These are phyloP conservation scores for Phytophthora europaea DNA, from an alignment of 352 stramenopile genomes.

Conservation along the genomic window DNA sequence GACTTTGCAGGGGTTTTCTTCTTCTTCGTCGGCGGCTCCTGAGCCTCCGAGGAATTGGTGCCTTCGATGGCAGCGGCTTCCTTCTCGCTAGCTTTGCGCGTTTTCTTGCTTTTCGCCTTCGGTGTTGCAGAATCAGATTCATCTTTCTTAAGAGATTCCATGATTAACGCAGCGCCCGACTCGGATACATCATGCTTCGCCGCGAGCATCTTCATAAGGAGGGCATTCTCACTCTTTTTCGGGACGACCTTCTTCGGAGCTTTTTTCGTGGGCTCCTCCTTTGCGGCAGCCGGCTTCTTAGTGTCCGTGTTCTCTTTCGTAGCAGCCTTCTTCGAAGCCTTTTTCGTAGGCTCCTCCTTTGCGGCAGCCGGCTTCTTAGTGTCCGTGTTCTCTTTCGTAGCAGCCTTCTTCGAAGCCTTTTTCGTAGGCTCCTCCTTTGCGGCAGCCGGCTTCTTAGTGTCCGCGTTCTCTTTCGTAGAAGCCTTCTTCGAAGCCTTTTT, in stretches of 20 bases:
- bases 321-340: not conserved
- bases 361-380: not conserved
- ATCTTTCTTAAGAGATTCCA: slow-evolving; percentile 23
- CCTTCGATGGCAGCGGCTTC: slow-evolving; percentile 10
- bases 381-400: not conserved
- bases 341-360: not conserved
- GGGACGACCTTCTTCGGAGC: slow-evolving; percentile 25
- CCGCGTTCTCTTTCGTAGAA: not conserved
- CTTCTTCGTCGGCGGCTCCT: slow-evolving; percentile 39
- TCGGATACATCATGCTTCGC: slow-evolving; percentile 33
- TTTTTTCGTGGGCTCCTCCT: slow-evolving; percentile 17
- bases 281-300: slow-evolving; percentile 11
- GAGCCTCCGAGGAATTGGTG: slow-evolving; percentile 7
- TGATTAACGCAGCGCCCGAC: slow-evolving; percentile 37
- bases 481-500: not conserved
- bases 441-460: not conserved
- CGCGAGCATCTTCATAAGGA: slow-evolving; percentile 45
- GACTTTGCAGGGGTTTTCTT: slow-evolving; percentile 34
- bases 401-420: not conserved
- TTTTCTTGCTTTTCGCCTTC: slow-evolving; percentile 35
- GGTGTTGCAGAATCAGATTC: not conserved
- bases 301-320: slow-evolving; percentile 18
- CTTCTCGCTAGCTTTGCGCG: slow-evolving; percentile 31
- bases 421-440: not conserved
- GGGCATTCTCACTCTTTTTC: slow-evolving; percentile 45